phyloP scores from a whole-genome alignment of 495 filamentous ascomycete genomes.

The Xylaria telfairii region DNA sequence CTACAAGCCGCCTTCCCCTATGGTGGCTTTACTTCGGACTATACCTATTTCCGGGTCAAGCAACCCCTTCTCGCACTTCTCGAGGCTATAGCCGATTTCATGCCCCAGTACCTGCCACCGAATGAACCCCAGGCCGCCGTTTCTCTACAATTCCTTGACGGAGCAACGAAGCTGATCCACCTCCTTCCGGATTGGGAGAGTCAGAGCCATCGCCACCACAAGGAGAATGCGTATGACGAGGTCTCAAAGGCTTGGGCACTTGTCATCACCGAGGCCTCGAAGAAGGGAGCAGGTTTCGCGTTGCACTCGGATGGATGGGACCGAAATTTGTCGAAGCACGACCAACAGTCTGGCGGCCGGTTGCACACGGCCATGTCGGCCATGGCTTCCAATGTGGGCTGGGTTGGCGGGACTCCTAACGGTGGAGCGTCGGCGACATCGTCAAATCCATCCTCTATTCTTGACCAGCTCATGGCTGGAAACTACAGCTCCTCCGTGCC shows the following conservation, averaged over 20 bases:
- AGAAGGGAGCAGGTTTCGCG: constrained; percentile 87
- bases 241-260: constrained; percentile 91
- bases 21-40: constrained; percentile 85
- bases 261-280: constrained; percentile 89
- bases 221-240: constrained; percentile 94
- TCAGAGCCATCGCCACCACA: constrained; percentile 85
- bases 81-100: constrained; percentile 91
- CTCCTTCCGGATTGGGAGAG: constrained; percentile 85
- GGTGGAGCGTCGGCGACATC: constrained; percentile 31
- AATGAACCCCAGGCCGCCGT: constrained; percentile 79
- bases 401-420: constrained; percentile 68
- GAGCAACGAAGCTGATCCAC: constrained; percentile 88
- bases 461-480: constrained; percentile 79
- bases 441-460: constrained; percentile 60
- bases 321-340: constrained; percentile 84
- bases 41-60: constrained; percentile 91
- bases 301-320: constrained; percentile 95
- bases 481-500: constrained; percentile 78
- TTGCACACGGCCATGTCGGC: constrained; percentile 81
- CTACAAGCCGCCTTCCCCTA: constrained; percentile 85
- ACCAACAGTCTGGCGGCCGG: constrained; percentile 82
- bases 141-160: constrained; percentile 85
- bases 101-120: constrained; percentile 92
- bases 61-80: constrained; percentile 80
- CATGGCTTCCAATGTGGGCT: constrained; percentile 74